A percentile compares a stretch with the other conserved stretches of the same genome.
Conservation (phyloP, 495 filamentous ascomycete species). For the Aspergillus steynii region DNA sequence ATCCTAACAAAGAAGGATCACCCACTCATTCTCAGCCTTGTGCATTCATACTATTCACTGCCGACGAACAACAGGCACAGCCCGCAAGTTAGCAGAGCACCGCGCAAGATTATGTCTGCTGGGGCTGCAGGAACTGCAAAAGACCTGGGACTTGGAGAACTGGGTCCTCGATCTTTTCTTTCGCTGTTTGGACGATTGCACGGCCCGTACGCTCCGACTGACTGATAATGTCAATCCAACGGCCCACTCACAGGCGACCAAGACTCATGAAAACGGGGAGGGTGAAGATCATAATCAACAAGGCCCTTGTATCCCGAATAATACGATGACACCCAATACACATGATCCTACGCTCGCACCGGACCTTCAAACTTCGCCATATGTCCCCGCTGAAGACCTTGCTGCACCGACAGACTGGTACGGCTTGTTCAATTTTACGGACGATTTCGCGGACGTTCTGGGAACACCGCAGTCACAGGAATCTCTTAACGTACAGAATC, state of each 20-base stretch:
- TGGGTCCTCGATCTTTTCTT: conserved; percentile 50
- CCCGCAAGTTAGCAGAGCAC: conserved; percentile 46
- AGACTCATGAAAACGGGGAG: background rate
- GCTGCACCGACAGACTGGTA: conserved; percentile 33
- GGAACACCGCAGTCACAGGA: conserved; percentile 32
- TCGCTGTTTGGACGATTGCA: conserved; percentile 45
- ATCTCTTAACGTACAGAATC: conserved; percentile 39
- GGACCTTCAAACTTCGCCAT: background rate
- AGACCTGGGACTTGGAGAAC: conserved; percentile 49
- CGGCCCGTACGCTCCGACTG: conserved; percentile 39
- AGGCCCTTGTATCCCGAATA: background rate
- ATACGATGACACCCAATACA: background rate
- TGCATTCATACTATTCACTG: conserved; percentile 51
- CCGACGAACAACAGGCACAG: conserved; percentile 36
- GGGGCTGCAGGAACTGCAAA: conserved; percentile 48
- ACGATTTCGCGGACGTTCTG: conserved; percentile 37
- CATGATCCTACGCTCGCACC: background rate
- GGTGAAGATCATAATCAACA: background rate
- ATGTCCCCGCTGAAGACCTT: conserved; percentile 3
- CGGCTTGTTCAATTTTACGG: conserved; percentile 38
- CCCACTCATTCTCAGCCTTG: conserved; percentile 47
- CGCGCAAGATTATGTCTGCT: conserved; percentile 47
- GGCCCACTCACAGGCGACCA: background rate
- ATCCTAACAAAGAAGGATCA: conserved; percentile 32
- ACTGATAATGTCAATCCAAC: conserved; percentile 15